phyloP scores from a whole-genome alignment of 1,284 basidiomycete genomes.

The Pulveroboletus sp. region DNA sequence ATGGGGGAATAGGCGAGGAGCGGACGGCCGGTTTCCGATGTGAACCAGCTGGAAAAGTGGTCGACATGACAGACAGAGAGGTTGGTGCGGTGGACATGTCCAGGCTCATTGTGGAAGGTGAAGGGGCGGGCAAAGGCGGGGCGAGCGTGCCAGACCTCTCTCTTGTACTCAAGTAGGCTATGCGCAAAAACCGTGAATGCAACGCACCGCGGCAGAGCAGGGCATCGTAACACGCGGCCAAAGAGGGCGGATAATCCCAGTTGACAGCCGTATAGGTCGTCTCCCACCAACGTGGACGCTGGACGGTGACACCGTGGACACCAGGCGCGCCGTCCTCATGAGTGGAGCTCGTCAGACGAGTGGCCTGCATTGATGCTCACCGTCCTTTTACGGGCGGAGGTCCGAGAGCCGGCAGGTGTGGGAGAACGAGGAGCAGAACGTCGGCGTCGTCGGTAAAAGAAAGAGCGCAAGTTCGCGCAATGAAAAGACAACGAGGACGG shows the following conservation, averaged over 20 bases:
- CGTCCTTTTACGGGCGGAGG: constrained; percentile 10
- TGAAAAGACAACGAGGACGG: neutral
- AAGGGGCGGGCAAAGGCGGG: neutral
- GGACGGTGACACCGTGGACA: neutral
- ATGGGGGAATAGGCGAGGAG: neutral
- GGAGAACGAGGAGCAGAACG: neutral
- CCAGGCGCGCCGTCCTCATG: neutral
- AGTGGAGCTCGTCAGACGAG: constrained; percentile 3
- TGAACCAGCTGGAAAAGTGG: neutral
- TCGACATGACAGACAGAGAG: neutral
- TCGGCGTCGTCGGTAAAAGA: neutral
- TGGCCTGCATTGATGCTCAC: constrained; percentile 12
- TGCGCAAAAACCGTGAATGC: constrained; percentile 26
- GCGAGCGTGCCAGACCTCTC: neutral
- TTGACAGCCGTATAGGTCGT: constrained; percentile 15
- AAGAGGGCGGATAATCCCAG: constrained; percentile 27
- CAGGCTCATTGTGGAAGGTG: neutral
- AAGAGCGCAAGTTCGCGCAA: neutral
- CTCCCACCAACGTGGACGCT: constrained; percentile 14
- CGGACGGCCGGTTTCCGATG: constrained; percentile 2
- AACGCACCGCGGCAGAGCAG: constrained; percentile 27
- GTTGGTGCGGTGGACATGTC: constrained; percentile 1
- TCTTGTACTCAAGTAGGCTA: constrained; percentile 21
- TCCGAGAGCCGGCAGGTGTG: neutral
- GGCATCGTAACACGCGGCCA: constrained; percentile 14